Percentiles rank a stretch among this genome's conserved stretches.
These are phyloP conservation scores for Pulicaria dysenterica DNA, from an alignment of 129 eudicot species.

Conservation along the genomic window DNA sequence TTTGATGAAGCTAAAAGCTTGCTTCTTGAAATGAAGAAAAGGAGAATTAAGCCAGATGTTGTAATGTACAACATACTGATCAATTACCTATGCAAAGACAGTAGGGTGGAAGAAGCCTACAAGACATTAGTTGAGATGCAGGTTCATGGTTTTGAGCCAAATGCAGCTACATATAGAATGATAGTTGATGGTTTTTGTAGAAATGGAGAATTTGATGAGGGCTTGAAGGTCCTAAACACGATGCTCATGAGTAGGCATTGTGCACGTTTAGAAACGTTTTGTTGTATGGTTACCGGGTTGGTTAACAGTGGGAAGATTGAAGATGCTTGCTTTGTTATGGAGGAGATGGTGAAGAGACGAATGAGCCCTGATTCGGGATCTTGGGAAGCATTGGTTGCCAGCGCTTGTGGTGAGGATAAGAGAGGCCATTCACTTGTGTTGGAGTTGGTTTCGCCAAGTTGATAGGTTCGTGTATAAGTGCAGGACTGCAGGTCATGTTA, in stretches of 20 bases:
- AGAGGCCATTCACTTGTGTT: slow-evolving; percentile 22
- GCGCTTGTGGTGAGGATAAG: slow-evolving; percentile 33
- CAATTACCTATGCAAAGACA: slow-evolving; percentile 57
- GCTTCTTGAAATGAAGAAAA: slow-evolving; percentile 73
- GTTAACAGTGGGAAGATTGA: slow-evolving; percentile 51
- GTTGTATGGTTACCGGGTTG: slow-evolving; percentile 65
- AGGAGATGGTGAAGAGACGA: slow-evolving; percentile 78
- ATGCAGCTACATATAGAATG: slow-evolving; percentile 84
- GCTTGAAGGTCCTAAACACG: slow-evolving; percentile 68
- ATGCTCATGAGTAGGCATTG: slow-evolving; percentile 67
- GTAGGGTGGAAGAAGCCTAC: slow-evolving; percentile 63
- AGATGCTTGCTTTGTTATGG: slow-evolving; percentile 67
- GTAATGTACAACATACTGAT: slow-evolving; percentile 76
- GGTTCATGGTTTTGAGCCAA: slow-evolving; percentile 68
- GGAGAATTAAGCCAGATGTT: slow-evolving; percentile 73
- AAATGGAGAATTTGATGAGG: slow-evolving; percentile 59
- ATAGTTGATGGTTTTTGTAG: slow-evolving; percentile 79
- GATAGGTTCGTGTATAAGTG: slow-evolving; percentile 2
- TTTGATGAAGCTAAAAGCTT: slow-evolving; percentile 71
- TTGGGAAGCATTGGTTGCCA: slow-evolving; percentile 65
- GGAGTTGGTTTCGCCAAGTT: slow-evolving; percentile 32
- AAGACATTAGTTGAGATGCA: slow-evolving; percentile 80
- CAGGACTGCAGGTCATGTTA: no score
- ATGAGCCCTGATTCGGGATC: slow-evolving; percentile 44
- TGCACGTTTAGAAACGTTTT: slow-evolving; percentile 75